Conservation (phyloP, 345 rosid species). For the Eucalyptus tenuipes region DNA sequence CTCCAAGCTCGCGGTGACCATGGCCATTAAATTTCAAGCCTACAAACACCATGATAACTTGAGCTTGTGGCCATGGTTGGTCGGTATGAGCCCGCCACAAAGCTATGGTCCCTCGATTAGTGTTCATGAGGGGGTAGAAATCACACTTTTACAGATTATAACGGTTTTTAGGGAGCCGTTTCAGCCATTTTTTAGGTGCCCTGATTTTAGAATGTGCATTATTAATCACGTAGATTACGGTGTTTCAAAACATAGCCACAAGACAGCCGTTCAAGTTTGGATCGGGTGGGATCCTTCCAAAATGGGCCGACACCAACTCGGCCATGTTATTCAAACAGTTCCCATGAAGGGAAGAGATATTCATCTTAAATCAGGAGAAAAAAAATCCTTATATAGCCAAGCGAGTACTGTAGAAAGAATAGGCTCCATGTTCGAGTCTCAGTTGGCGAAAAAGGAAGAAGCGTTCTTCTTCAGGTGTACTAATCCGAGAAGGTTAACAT, state of each 20-base stretch:
- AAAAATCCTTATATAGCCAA: neutral
- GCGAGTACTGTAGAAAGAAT: neutral
- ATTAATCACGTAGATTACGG: neutral
- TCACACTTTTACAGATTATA: neutral
- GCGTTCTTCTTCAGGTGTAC: neutral
- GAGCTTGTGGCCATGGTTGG: neutral
- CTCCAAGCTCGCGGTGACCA: neutral
- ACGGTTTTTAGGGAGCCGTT: neutral
- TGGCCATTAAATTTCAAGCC: neutral
- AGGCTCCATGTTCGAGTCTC: neutral
- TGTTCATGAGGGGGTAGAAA: neutral
- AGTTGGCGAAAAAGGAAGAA: neutral
- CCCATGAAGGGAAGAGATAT: neutral
- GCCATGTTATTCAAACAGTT: neutral
- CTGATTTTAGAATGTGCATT: neutral
- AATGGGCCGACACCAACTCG: neutral
- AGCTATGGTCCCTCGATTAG: neutral
- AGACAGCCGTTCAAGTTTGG: neutral
- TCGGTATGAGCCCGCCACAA: neutral
- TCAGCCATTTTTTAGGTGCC: neutral
- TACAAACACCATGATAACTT: no score
- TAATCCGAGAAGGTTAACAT: neutral
- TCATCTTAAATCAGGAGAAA: neutral
- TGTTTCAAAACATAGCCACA: neutral
- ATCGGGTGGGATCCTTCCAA: neutral